These are phyloP conservation scores for Colletotrichum aenigma DNA, from an alignment of 2,329 filamentous ascomycete genomes.

Conservation along the genomic window DNA sequence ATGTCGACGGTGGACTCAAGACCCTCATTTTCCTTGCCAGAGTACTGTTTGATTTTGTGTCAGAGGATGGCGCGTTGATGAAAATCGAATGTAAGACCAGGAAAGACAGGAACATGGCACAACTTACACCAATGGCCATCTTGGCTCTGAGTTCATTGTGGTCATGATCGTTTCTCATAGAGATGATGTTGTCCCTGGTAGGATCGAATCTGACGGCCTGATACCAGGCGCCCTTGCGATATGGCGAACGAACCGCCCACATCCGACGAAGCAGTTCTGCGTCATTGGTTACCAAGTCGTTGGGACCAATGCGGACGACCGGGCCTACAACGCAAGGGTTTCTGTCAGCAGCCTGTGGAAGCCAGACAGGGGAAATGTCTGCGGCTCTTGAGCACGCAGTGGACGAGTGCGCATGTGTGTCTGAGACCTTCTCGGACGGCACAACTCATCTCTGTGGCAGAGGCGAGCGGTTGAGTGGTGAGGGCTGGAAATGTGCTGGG, in stretches of 20 bases:
- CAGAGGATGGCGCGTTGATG: background rate
- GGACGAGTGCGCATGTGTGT: slow-evolving; percentile 17
- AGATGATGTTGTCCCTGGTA: slow-evolving; percentile 35
- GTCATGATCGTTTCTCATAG: slow-evolving; percentile 35
- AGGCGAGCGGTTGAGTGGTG: background rate
- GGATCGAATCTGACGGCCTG: slow-evolving; percentile 38
- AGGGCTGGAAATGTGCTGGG: background rate
- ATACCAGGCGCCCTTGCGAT: slow-evolving; percentile 38
- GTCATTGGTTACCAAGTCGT: slow-evolving; percentile 37
- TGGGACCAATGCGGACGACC: slow-evolving; percentile 38
- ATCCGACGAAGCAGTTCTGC: slow-evolving; percentile 36
- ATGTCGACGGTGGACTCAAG: slow-evolving; percentile 55
- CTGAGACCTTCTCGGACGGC: slow-evolving; percentile 10
- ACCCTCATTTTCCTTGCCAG: slow-evolving; percentile 56
- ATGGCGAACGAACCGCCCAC: slow-evolving; percentile 34
- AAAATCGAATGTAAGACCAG: background rate
- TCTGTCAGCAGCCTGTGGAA: slow-evolving; percentile 21
- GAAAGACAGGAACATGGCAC: background rate
- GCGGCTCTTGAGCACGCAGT: background rate
- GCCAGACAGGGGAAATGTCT: background rate
- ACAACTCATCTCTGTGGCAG: background rate
- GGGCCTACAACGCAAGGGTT: slow-evolving; percentile 26
- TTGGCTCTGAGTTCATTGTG: slow-evolving; percentile 50
- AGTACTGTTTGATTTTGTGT: slow-evolving; percentile 41
- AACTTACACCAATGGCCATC: slow-evolving; percentile 48